Evolutionary conservation across 768 basidiomycete species (phyloP), one percentile per base, ranked within the genome.

Genomic region (Trametes gibbosa): DNA sequence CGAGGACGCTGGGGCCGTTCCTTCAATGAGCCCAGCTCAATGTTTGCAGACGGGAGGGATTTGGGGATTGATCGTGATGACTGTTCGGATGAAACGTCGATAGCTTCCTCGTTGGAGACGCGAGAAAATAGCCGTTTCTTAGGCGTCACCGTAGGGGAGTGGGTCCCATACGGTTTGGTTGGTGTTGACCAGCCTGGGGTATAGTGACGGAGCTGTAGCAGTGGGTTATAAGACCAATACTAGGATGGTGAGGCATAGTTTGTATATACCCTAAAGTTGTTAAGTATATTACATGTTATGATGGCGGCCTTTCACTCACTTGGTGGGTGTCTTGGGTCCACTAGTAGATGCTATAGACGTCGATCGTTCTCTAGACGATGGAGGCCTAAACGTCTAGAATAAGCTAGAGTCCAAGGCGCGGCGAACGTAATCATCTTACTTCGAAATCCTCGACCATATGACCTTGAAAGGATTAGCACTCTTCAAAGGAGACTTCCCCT

Each of bases 361-460:
- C 13, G 62, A 61, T 1, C 62, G 61, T 13, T 56, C 37, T 23
- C 53, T 40, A 0, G 59, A 62, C 8, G 56, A 43, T 32, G 29
- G 29, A 8, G 58, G 29, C 34, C 63, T 63, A 17, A 23, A 13
- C 34, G 16, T 3, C 2, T 21, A 10, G 29, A n/a, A 17, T 29
- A 2, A 37, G 10, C 5, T 23, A 5, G 10, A 34, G 13, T 10
- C 2, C 24, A 10, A 9, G 37, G 21, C 2, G 6, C 23, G 0
- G 19, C 13, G n/a, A 24, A 23, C 8, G n/a, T 8, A 9, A 2
- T 17, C 23, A 2, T 24, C 53, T 24, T 51, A 63, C 66, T 50
- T 49, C n/a, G 59, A 34, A 3, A 66, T 50, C 37, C 55, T 61
- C 2, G 52, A 57, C 65, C 65, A 68, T 21, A 57, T 50, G 16